phyloP scores from a whole-genome alignment of 1,284 basidiomycete species.

The Leccinum holopus region DNA sequence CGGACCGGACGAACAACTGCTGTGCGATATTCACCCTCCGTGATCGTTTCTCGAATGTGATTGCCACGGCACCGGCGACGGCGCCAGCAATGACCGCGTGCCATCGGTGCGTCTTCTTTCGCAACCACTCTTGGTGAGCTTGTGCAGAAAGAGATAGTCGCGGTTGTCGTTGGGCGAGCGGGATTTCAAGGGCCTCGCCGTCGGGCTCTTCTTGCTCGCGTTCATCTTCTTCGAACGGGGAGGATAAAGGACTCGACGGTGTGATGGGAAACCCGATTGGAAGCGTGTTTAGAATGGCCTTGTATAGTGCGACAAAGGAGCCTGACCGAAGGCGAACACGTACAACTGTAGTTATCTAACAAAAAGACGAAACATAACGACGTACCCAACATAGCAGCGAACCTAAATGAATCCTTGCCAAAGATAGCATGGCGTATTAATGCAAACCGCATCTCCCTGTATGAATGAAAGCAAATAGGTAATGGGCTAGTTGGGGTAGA shows the following conservation, averaged over 20 bases:
- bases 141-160: conserved; percentile 61
- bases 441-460: conserved; percentile 51
- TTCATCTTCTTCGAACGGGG: conserved; percentile 41
- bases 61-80: conserved; percentile 76
- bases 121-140: conserved; percentile 61
- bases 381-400: conserved; percentile 82
- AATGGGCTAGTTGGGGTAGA: background rate
- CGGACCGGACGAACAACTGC: conserved; percentile 84
- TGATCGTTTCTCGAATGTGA: conserved; percentile 78
- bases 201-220: conserved; percentile 28
- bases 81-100: conserved; percentile 88
- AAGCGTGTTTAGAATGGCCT: conserved; percentile 78
- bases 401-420: conserved; percentile 76
- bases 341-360: background rate
- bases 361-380: conserved; percentile 8
- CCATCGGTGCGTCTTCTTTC: conserved; percentile 75
- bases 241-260: conserved; percentile 36
- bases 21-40: conserved; percentile 79
- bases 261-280: conserved; percentile 67
- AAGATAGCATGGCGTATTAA: conserved; percentile 77
- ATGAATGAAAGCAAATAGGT: conserved; percentile 17
- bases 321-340: conserved; percentile 42
- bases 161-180: conserved; percentile 38
- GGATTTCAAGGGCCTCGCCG: conserved; percentile 29
- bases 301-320: conserved; percentile 80